These are phyloP conservation scores for Coemansia sp. DNA, from an alignment of 192 early-diverging fungal genomes.

Conservation along the genomic window DNA sequence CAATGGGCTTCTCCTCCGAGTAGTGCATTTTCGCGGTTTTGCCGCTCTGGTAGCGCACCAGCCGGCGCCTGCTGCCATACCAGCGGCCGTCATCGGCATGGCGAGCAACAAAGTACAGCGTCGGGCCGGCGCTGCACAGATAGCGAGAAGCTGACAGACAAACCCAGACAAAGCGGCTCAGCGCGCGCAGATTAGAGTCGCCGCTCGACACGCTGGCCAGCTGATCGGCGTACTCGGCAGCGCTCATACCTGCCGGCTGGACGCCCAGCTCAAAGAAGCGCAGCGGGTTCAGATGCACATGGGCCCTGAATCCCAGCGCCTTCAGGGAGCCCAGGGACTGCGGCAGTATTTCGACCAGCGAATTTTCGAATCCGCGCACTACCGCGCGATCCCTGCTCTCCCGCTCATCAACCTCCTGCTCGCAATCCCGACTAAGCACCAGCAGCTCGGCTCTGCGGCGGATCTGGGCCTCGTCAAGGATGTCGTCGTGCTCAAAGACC, in stretches of 20 bases:
- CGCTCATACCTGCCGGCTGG: background rate
- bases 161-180: slow-evolving; percentile 31
- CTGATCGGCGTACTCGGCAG: background rate
- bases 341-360: background rate
- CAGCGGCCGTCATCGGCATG: background rate
- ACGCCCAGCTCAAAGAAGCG: slow-evolving; percentile 17
- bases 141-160: slow-evolving; percentile 20
- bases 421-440: background rate
- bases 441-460: background rate
- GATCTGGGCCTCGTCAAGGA: slow-evolving; percentile 3
- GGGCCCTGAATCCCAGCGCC: slow-evolving; percentile 18
- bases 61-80: slow-evolving; percentile 16
- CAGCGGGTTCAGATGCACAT: slow-evolving; percentile 27
- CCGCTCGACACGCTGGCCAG: slow-evolving; percentile 22
- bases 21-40: background rate
- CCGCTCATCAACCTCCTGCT: background rate
- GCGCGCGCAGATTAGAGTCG: slow-evolving; percentile 5
- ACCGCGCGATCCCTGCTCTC: background rate
- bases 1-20: background rate
- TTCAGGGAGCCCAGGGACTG: slow-evolving; percentile 12
- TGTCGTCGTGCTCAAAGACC: slow-evolving; percentile 47
- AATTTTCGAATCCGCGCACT: slow-evolving; percentile 8
- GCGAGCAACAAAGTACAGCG: slow-evolving; percentile 10
- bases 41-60: background rate
- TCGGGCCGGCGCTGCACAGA: background rate